These are phyloP conservation scores for Fusarium fujikuroi DNA, from an alignment of 2,329 filamentous ascomycete genomes.

Conservation along the genomic window DNA sequence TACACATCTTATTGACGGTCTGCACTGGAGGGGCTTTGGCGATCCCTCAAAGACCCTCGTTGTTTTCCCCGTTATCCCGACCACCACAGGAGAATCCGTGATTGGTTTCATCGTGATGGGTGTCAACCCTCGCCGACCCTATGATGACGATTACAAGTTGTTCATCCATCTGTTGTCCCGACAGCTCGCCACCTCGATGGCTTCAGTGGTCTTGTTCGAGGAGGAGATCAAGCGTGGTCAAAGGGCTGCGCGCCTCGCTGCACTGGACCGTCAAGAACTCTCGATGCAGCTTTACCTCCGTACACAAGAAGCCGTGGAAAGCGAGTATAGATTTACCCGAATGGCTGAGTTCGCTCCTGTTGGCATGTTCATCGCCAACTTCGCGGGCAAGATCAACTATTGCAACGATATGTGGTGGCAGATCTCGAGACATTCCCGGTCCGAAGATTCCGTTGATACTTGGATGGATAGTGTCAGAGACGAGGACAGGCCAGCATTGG, in stretches of 20 bases:
- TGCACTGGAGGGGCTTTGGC: conserved; percentile 77
- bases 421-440: conserved; percentile 73
- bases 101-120: conserved; percentile 84
- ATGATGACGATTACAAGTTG: conserved; percentile 82
- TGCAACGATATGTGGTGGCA: conserved; percentile 84
- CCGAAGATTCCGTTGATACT: conserved; percentile 65
- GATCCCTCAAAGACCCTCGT: conserved; percentile 77
- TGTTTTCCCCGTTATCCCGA: conserved; percentile 82
- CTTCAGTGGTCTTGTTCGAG: conserved; percentile 84
- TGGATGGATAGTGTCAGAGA: conserved; percentile 80
- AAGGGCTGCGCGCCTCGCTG: conserved; percentile 77
- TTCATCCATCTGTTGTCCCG: conserved; percentile 80
- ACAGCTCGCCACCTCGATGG: conserved; percentile 82
- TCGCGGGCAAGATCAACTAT: conserved; percentile 76
- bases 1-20: conserved; percentile 69
- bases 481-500: conserved; percentile 70
- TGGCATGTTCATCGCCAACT: conserved; percentile 86
- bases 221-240: conserved; percentile 83
- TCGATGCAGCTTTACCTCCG: conserved; percentile 77
- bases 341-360: conserved; percentile 89
- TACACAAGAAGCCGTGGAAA: conserved; percentile 70
- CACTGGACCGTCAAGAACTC: conserved; percentile 79
- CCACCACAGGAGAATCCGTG: conserved; percentile 74
- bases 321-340: conserved; percentile 81
- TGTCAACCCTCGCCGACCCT: conserved; percentile 80